These are phyloP conservation scores for Elsinoe fawcettii DNA, from an alignment of 2,329 filamentous ascomycete genomes.

Conservation along the genomic window DNA sequence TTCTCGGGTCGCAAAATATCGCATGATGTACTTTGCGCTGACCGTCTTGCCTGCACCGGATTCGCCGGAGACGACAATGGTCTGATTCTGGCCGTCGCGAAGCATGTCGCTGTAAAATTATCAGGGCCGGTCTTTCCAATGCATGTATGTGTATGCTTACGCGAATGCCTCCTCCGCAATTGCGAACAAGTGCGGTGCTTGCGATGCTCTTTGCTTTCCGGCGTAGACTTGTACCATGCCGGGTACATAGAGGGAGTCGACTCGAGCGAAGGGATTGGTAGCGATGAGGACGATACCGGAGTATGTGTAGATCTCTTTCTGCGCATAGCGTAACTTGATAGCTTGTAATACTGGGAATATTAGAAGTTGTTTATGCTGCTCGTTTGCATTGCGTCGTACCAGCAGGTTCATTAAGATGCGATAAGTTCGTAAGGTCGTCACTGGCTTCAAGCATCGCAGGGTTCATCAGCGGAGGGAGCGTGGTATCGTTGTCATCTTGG, in stretches of 20 bases:
- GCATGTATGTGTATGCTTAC: slow-evolving; percentile 45
- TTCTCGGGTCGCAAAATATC: slow-evolving; percentile 97
- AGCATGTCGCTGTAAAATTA: slow-evolving; percentile 74
- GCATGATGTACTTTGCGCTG: slow-evolving; percentile 99
- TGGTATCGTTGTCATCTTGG: slow-evolving; percentile 66
- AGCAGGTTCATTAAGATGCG: slow-evolving; percentile 95
- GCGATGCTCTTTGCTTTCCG: slow-evolving; percentile 89
- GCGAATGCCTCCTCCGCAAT: slow-evolving; percentile 98
- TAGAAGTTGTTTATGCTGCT: slow-evolving; percentile 19
- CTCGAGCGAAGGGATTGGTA: slow-evolving; percentile 93
- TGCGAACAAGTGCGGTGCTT: slow-evolving; percentile 95
- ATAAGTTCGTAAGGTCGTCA: slow-evolving; percentile 94
- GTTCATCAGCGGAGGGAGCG: slow-evolving; percentile 92
- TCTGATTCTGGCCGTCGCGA: slow-evolving; percentile 91
- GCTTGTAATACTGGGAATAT: slow-evolving; percentile 73
- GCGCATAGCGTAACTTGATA: slow-evolving; percentile 90
- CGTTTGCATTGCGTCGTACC: slow-evolving; percentile 50
- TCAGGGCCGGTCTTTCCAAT: slow-evolving; percentile 31
- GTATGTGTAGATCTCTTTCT: slow-evolving; percentile 99
- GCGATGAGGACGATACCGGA: slow-evolving; percentile 97
- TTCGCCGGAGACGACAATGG: slow-evolving; percentile 97
- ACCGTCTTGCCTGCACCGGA: slow-evolving; percentile 98
- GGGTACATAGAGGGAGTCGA: slow-evolving; percentile 95
- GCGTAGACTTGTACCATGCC: slow-evolving; percentile 99
- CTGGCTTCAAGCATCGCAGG: slow-evolving; percentile 96